phyloP scores from a whole-genome alignment of 2,329 filamentous ascomycete genomes.

The Cadophora malorum region DNA sequence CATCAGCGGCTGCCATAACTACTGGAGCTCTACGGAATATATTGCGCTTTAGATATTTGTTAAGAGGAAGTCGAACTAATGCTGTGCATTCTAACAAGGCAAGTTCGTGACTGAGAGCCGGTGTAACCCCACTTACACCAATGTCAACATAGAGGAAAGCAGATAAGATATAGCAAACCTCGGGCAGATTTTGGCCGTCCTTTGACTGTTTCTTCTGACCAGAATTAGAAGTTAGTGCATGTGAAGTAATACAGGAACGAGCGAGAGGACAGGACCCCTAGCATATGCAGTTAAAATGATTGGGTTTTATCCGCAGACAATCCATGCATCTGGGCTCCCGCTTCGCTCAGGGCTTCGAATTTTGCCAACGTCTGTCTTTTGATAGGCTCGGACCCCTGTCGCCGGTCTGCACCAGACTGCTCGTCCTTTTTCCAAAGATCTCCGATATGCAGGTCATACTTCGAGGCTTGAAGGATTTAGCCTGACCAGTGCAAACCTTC shows the following conservation, averaged over 20 bases:
- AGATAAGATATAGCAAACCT: neutral
- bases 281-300: slow-evolving; percentile 10
- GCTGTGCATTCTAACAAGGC: too few relatives aligned
- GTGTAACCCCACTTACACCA: neutral
- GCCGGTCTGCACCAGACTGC: neutral
- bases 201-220: neutral
- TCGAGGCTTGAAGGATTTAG: slow-evolving; percentile 16
- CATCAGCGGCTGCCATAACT: slow-evolving; percentile 36
- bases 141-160: neutral
- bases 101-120: too few relatives aligned
- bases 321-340: neutral
- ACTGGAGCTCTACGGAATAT: too few relatives aligned
- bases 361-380: neutral
- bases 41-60: neutral
- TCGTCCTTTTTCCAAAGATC: neutral
- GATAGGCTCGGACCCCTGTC: neutral
- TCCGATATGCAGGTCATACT: slow-evolving; percentile 10
- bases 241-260: neutral
- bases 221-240: slow-evolving; percentile 1
- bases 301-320: neutral
- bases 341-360: neutral
- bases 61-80: too few relatives aligned
- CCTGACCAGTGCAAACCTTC: neutral
- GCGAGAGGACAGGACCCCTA: neutral
- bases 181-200: neutral